Conservation (phyloP, 805 yeast species). For the Teunomyces barrocoloradensis region DNA sequence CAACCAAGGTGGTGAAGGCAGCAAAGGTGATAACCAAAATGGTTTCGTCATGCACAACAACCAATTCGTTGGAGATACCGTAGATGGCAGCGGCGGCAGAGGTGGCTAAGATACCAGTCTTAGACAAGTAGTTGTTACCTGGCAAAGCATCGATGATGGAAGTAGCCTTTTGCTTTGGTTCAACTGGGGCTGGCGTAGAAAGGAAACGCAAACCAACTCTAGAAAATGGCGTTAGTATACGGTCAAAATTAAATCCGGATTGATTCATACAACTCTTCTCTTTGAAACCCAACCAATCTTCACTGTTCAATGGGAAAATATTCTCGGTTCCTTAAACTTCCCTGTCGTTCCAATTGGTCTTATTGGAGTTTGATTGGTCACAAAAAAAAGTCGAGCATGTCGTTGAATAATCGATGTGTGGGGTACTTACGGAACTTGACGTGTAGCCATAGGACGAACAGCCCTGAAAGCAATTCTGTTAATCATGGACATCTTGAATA, state of each 20-base stretch:
- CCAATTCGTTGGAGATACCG: constrained; percentile 90
- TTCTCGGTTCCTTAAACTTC: neutral
- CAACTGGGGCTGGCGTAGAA: constrained; percentile 63
- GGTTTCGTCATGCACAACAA: constrained; percentile 93
- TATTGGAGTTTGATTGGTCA: too few species aligned
- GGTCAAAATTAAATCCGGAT: too few species aligned
- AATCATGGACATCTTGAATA: constrained; percentile 36
- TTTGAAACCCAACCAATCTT: too few species aligned
- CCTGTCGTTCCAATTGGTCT: too few species aligned
- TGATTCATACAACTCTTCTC: too few species aligned
- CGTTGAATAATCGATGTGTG: too few species aligned
- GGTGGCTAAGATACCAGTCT: constrained; percentile 94
- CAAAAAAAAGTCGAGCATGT: too few species aligned
- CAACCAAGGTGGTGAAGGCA: constrained; percentile 69
- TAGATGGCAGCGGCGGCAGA: constrained; percentile 91
- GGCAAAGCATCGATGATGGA: constrained; percentile 91
- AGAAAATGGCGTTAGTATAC: constrained; percentile 28
- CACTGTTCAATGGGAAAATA: too few species aligned
- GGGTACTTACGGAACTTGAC: constrained; percentile 43
- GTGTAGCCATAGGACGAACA: constrained; percentile 42
- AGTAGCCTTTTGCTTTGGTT: constrained; percentile 88
- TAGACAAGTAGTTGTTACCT: constrained; percentile 81
- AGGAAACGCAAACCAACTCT: constrained; percentile 63
- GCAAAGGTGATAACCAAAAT: constrained; percentile 77
- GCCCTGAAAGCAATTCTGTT: constrained; percentile 45